phyloP scores from a whole-genome alignment of 176 grass and related monocot species.

The Hsuehochloa calcarea region DNA sequence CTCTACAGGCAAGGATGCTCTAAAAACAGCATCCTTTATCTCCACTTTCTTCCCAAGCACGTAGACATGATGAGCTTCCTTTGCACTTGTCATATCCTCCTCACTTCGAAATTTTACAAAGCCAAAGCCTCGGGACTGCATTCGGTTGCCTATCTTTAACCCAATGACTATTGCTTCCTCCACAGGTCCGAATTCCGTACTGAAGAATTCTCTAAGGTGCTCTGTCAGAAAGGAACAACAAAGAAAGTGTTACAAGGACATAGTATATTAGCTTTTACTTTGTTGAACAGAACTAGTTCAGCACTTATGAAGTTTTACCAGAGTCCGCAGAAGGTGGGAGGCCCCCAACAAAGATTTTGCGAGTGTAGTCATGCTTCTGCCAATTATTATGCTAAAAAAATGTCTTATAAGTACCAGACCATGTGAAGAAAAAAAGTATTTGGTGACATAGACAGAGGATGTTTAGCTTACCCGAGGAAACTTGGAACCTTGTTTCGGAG shows the following conservation, averaged over 20 bases:
- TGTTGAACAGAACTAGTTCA: background rate
- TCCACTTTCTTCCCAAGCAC: slow-evolving; percentile 68
- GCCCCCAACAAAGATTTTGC: slow-evolving; percentile 67
- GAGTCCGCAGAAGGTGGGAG: slow-evolving; percentile 55
- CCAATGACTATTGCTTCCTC: slow-evolving; percentile 61
- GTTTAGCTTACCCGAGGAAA: slow-evolving; percentile 33
- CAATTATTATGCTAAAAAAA: slow-evolving; percentile 41
- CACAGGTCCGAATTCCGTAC: slow-evolving; percentile 58
- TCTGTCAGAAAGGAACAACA: slow-evolving; percentile 28
- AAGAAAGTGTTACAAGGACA: slow-evolving; percentile 5
- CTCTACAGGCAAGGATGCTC: slow-evolving; percentile 41
- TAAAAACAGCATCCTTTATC: slow-evolving; percentile 62
- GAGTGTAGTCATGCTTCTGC: slow-evolving; percentile 54
- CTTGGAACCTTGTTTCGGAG: slow-evolving; percentile 40
- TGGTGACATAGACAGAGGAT: slow-evolving; percentile 4
- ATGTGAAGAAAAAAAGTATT: background rate
- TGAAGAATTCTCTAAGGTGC: slow-evolving; percentile 50
- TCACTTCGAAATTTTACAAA: slow-evolving; percentile 63
- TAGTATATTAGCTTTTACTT: background rate
- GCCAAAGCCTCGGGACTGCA: slow-evolving; percentile 61
- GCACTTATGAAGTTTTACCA: slow-evolving; percentile 36
- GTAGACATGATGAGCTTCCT: slow-evolving; percentile 60
- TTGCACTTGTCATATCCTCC: slow-evolving; percentile 45
- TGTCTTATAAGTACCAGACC: slow-evolving; percentile 7
- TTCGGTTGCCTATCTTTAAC: slow-evolving; percentile 28